Base-by-base conservation (phyloP, 805 yeast species). In the Starmera quercuum region DNA sequence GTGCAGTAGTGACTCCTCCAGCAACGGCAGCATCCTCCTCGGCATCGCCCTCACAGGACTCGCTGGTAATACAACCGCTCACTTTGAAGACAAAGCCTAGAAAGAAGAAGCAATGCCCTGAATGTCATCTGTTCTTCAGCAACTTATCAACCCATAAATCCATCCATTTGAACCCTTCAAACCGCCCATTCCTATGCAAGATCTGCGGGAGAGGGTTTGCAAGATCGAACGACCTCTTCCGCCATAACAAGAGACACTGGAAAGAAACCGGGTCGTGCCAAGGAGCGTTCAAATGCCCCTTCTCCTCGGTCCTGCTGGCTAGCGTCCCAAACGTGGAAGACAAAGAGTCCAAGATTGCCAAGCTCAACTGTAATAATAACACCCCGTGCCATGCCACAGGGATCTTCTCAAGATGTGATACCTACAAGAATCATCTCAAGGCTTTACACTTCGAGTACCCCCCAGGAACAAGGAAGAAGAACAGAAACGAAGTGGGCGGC, bases 371-470 rank as follows among this genome's bases (percentile, higher is more conserved):
- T 10, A 23, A 23, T 23, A 12, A n/a, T 12, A 23, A 23, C 10
- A 20, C 39, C 6, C 47, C 56, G 33, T 86, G 95, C 53, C 97
- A 87, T 53, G 73, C 74, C 35, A 75, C 85, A 7, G 97, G 97
- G 5, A 78, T 83, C 20, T 87, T 87, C 49, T 77, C 87, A 10
- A 68, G 97, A 32, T 83, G 95, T 54, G 97, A 87, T 53, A 87
- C 97, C 5, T 87, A 75, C 61, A 87, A 87, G 52, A 87, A 87
- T 58, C 97, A 87, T 58, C 64, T 87, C 40, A 84, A 83, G 54
- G 94, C 95, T 2, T 69, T 87, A 40, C 97, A 87, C 53, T 87
- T 87, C 55, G 81, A 75, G 43, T 87, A 87, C 56, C 96, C 96
- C 5, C 71, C 71, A 26, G 95, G 95, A 6, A 86, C 95, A 4